Percentiles rank a stretch among this genome's conserved stretches.
Conservation (phyloP, 345 rosid species). For the Euphorbia peplus region DNA sequence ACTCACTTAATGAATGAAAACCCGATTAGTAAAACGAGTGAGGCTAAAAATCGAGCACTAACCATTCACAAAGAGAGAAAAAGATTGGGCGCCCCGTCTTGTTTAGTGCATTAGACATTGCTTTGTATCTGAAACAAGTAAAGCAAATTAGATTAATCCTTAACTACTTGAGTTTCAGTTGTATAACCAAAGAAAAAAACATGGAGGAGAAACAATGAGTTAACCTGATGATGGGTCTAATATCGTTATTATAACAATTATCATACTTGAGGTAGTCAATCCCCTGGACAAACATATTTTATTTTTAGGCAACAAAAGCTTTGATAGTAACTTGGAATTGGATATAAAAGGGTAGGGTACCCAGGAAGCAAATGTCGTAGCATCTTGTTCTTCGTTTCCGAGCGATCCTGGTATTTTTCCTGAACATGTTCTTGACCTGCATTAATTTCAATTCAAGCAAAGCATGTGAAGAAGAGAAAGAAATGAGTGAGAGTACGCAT, state of each 20-base stretch:
- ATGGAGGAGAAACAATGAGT: neutral
- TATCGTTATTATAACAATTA: conserved; percentile 31
- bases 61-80: conserved; percentile 48
- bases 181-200: no score
- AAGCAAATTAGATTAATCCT: neutral
- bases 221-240: conserved; percentile 30
- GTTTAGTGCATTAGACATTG: conserved; percentile 35
- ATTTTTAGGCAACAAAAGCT: no score
- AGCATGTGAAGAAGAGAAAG: neutral
- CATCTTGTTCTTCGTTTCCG: conserved; percentile 28
- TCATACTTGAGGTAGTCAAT: conserved; percentile 41
- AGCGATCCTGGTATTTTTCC: conserved; percentile 29
- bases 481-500: neutral
- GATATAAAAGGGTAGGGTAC: conserved; percentile 1
- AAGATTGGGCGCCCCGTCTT: conserved; percentile 39
- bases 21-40: neutral
- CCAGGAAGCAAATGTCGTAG: conserved; percentile 29
- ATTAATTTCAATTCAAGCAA: neutral
- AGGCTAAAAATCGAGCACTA: conserved; percentile 4
- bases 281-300: conserved; percentile 20
- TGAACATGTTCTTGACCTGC: conserved; percentile 23
- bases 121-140: conserved; percentile 19
- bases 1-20: neutral
- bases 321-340: neutral
- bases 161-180: neutral